These are phyloP conservation scores for Ascobolus immersus DNA, from an alignment of 495 filamentous ascomycete species.

Conservation along the genomic window DNA sequence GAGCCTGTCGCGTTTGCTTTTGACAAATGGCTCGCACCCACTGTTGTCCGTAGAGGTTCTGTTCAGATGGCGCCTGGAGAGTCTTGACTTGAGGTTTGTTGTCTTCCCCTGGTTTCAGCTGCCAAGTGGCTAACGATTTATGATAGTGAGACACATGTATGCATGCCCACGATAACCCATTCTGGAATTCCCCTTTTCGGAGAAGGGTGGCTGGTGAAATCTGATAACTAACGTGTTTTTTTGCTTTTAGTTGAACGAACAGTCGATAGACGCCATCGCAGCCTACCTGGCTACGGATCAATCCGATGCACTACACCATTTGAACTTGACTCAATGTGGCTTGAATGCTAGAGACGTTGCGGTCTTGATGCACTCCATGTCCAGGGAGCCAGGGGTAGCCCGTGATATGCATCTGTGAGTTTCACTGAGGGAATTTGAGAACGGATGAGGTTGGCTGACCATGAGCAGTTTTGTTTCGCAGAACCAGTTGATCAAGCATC, in stretches of 20 bases:
- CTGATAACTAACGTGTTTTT: background rate
- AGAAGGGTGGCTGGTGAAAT: background rate
- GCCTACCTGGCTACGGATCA: slow-evolving; percentile 35
- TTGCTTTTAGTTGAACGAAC: slow-evolving; percentile 27
- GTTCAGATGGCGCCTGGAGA: slow-evolving; percentile 49
- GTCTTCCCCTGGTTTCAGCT: background rate
- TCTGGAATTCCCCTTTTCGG: too few relatives aligned
- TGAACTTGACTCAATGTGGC: slow-evolving; percentile 55
- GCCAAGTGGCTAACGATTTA: slow-evolving; percentile 1
- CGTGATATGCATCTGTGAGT: slow-evolving; percentile 1
- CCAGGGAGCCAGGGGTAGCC: slow-evolving; percentile 19
- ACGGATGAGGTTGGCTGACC: too few relatives aligned
- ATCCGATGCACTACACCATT: slow-evolving; percentile 37
- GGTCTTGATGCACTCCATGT: slow-evolving; percentile 51
- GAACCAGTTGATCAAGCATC: slow-evolving; percentile 53
- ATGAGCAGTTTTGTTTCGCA: slow-evolving; percentile 50
- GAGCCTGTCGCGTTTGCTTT: slow-evolving; percentile 40
- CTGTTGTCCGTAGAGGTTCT: slow-evolving; percentile 41
- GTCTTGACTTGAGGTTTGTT: slow-evolving; percentile 23
- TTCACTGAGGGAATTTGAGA: too few relatives aligned
- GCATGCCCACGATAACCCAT: too few relatives aligned
- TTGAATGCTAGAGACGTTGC: slow-evolving; percentile 56
- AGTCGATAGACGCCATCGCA: slow-evolving; percentile 33
- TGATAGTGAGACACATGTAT: slow-evolving; percentile 11
- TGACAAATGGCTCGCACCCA: slow-evolving; percentile 35